Percentiles rank a stretch among this genome's conserved stretches.
Conservation (phyloP, 2,329 filamentous ascomycete genomes). For the Aspergillus floridensis region DNA sequence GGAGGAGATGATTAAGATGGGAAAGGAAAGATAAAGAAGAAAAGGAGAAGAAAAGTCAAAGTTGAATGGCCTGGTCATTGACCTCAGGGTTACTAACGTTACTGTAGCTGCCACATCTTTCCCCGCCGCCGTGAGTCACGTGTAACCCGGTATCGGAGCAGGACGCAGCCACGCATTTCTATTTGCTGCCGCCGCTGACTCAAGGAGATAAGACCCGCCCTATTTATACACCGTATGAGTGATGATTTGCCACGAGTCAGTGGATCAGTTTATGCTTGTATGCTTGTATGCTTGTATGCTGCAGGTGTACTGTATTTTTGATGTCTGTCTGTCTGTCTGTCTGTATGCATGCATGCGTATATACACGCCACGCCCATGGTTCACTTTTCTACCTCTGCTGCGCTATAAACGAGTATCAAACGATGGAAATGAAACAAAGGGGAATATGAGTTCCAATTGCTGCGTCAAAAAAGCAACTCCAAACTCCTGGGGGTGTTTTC, state of each 20-base stretch:
- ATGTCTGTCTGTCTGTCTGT: neutral
- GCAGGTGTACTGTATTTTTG: neutral
- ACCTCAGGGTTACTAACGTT: neutral
- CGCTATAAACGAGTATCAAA: neutral
- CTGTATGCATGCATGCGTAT: neutral
- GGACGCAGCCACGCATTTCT: neutral
- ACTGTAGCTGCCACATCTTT: neutral
- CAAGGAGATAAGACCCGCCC: neutral
- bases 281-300: too few species aligned
- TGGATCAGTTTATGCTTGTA: too few species aligned
- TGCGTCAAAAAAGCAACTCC: constrained; percentile 2
- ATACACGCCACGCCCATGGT: neutral
- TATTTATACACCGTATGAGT: neutral
- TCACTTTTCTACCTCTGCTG: neutral
- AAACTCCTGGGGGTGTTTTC: constrained; percentile 3
- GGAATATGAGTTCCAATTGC: constrained; percentile 8
- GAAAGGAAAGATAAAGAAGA: constrained; percentile 8
- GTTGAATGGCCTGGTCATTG: neutral
- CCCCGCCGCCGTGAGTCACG: constrained; percentile 21
- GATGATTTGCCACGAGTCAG: neutral
- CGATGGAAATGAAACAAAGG: neutral
- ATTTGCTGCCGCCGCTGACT: neutral
- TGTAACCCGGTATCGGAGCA: constrained; percentile 27
- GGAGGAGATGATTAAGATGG: constrained; percentile 11
- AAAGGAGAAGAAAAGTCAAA: constrained; percentile 20